Conservation (phyloP, 176 grass and related monocot genomes). For the Raddia distichophylla region DNA sequence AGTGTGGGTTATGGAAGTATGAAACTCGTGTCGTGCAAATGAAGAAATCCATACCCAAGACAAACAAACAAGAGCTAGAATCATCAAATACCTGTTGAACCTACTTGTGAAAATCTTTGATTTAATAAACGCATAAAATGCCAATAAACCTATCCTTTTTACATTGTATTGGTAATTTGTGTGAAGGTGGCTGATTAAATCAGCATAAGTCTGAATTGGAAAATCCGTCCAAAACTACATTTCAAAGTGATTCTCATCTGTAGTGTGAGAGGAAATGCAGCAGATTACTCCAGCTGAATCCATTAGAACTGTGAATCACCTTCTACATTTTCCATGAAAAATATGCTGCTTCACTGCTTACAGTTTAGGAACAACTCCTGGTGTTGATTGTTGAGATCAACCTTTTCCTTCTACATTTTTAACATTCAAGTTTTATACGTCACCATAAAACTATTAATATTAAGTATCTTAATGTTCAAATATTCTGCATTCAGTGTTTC, state of each 20-base stretch:
- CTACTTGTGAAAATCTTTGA: neutral
- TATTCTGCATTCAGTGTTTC: neutral
- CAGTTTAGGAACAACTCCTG: neutral
- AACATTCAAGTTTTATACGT: slow-evolving; percentile 6
- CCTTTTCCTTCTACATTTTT: neutral
- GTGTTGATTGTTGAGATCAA: neutral
- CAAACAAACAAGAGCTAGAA: neutral
- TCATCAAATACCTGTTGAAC: neutral
- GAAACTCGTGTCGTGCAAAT: neutral
- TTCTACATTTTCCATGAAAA: neutral
- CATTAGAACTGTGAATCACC: neutral
- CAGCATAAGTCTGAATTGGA: neutral
- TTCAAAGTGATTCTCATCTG: neutral
- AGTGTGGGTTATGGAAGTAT: slow-evolving; percentile 23
- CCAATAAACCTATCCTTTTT: neutral
- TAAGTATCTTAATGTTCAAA: slow-evolving; percentile 1
- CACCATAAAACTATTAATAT: neutral
- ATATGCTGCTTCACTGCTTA: neutral
- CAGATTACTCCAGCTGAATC: neutral
- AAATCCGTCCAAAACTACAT: neutral
- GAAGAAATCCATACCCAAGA: neutral
- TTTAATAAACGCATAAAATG: neutral
- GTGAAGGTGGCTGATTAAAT: neutral
- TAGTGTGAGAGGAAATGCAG: neutral
- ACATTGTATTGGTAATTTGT: neutral